Base-by-base conservation (phyloP, 441 rosid species). In the Bruguiera hainesii region DNA sequence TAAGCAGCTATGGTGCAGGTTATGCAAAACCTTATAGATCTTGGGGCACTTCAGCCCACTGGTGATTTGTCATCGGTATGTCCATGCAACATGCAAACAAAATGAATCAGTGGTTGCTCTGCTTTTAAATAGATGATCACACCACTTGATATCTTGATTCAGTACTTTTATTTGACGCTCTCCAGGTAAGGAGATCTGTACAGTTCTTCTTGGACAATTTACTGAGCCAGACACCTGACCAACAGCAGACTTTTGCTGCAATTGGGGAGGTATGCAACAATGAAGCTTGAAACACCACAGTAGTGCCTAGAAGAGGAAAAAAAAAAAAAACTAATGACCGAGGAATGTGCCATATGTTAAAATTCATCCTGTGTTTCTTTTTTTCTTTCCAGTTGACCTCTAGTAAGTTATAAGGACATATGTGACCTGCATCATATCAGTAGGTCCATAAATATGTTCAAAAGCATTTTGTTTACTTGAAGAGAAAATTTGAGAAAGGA, bases 121-220 rank as follows among this genome's bases (percentile, higher is more conserved):
- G 20, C 53, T 19, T 64, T 13, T 25, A 63, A 11, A 60, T 46
- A 46, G 46, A 50, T 16, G 25, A 59, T 63, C 33, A 9, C 23
- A 10, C 2, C 21, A 33, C 21, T 29, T 20, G 8, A 9, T 59
- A 57, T 30, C 23, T 31, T 58, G 25, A 37, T 33, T 56, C 18
- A 20, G 56, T 53, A 16, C 10, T 15, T 20, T 39, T 31, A 7
- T 79, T 69, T 55, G 64, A 66, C 61, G n/a, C 71, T 58, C 70
- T 71, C 49, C 56, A 93, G 98, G 98, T 93, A 71, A 88, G 96
- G 79, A 89, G 98, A 72, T 89, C 98, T n/a, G 89, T 94, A 65
- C 91, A 91, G 73, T 94, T 83, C 74, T 89, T 89, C 85, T 79
- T 94, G 86, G 85, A 91, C 82, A 88, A 89, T 73, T 78, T 88